Conservation (phyloP, 1,284 basidiomycete genomes). For the Lignosus rhinocerotis region DNA sequence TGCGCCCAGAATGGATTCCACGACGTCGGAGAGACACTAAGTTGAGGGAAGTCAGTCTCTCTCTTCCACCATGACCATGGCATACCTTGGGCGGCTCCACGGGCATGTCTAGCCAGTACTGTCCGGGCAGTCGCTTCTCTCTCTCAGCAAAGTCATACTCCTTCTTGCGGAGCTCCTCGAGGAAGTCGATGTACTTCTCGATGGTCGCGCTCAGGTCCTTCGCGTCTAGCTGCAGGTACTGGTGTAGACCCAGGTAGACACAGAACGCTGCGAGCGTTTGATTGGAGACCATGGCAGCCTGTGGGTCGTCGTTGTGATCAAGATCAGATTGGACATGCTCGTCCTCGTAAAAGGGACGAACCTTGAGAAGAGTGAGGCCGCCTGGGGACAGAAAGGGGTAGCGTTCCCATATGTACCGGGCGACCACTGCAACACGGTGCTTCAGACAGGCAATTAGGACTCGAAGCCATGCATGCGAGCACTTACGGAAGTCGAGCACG, state of each 20-base stretch:
- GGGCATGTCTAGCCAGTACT: slow-evolving; percentile 67
- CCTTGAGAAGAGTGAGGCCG: slow-evolving; percentile 74
- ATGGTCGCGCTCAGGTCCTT: slow-evolving; percentile 51
- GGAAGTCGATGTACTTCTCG: slow-evolving; percentile 49
- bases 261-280: slow-evolving; percentile 71
- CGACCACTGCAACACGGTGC: slow-evolving; percentile 57
- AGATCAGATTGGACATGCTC: background rate
- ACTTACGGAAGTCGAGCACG: slow-evolving; percentile 75
- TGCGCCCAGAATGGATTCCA: slow-evolving; percentile 77
- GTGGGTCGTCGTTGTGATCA: slow-evolving; percentile 1
- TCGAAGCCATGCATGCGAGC: background rate
- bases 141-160: slow-evolving; percentile 48
- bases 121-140: slow-evolving; percentile 55
- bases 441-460: background rate
- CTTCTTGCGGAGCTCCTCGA: slow-evolving; percentile 47
- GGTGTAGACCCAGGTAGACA: slow-evolving; percentile 63
- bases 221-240: slow-evolving; percentile 60
- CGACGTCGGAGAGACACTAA: slow-evolving; percentile 73
- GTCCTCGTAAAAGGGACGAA: slow-evolving; percentile 26
- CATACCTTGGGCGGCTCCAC: slow-evolving; percentile 73
- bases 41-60: background rate
- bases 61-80: background rate
- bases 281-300: slow-evolving; percentile 85
- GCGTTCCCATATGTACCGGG: slow-evolving; percentile 65
- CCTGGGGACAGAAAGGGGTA: slow-evolving; percentile 68